Evolutionary conservation across 2,329 filamentous ascomycete species (phyloP), one percentile per base, ranked within the genome.

Genomic region (Myriosclerotinia scirpicola): DNA sequence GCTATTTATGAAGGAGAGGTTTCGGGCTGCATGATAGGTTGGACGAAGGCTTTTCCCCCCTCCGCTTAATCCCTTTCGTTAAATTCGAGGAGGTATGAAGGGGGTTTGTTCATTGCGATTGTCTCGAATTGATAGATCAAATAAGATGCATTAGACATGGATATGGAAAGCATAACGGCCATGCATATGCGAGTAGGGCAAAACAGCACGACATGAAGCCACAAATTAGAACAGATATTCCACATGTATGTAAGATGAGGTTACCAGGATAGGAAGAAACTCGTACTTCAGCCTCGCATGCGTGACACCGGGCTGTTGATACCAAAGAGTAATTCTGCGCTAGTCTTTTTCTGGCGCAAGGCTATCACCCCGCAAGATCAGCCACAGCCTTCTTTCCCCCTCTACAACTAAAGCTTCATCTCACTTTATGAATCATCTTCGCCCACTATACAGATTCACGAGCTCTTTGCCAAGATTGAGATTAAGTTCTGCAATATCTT

Each of bases 381-480:
- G 7, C 11, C 2, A 26, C 44, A 61, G 58, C 58, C 58, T 61
- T 61, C 58, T 50, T 50, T 14, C 9, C 46, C 58, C 34, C 34
- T 30, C 30, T 4, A 20, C 26, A 54, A n/a, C 30, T 26, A 11
- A 11, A 38, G 9, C 12, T 38, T 50, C 34, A 38, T 50, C 12
- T 38, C 12, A 38, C 58, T 26, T 30, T 26, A 65, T 65, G 64
- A 61, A 60, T 53, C 22, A 26, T 22, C 53, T 61, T 36, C 64
- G 48, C 46, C 55, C 55, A 54, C 11, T 54, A 2, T 34, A 54
- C 42, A 46, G n/a, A 15, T 12, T 61, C 26, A 40, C 55, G 7
- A 61, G 40, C 20, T 53, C 55, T 38, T 22, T 40, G 22, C 7
- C 36, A 20, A 66, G 34, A 30, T 11, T 46, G 7, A 15, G 11